Base-by-base conservation (phyloP, 2,329 filamentous ascomycete genomes). In the Trichoderma sp. region DNA sequence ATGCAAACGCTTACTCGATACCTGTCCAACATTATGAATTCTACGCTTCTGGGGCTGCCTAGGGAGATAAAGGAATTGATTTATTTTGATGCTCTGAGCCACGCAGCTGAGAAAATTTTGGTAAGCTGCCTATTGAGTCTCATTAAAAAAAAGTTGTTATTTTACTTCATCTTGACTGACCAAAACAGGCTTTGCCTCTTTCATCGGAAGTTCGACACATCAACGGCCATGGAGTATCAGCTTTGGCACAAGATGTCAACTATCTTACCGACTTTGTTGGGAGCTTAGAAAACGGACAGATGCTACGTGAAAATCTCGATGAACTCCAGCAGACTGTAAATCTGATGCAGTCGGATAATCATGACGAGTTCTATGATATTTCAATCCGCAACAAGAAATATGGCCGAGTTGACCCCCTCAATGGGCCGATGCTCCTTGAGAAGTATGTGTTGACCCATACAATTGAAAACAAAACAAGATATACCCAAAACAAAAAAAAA, bases 321-420 rank as follows among this genome's bases (percentile, higher is more conserved):
- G 96, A 98, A 81, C 84, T 99, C 43, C 90, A 95, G 74, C 96
- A 99, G 82, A 98, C 96, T 1, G 91, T 97, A 58, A 89, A 91
- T 70, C 85, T 99, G 30, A 91, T 99, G 86, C 89, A 92, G 76
- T 88, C 87, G 1, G 93, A 97, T 51, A 97, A 97, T 74, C 89
- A 93, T n/a, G 94, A 98, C 72, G 95, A 98, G 79, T 99, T 97
- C 79, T 99, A 96, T 78, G 96, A 99, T 77, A 91, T 96, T 60
- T 91, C 91, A 5, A 92, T 91, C 16, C 85, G 94, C 64, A 97
- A 97, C 81, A 94, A 92, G 82, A 96, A 97, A 78, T 99, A 97
- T 77, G 92, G 94, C 18, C 90, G 93, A 66, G 96, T 99, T 39
- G 93, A 98, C 80, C 91, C 93, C 64, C 85, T 96, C 78, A 96